Evolutionary conservation across 768 basidiomycete species (phyloP), one percentile per base, ranked within the genome.

Genomic region (Leccinum truebloodii): DNA sequence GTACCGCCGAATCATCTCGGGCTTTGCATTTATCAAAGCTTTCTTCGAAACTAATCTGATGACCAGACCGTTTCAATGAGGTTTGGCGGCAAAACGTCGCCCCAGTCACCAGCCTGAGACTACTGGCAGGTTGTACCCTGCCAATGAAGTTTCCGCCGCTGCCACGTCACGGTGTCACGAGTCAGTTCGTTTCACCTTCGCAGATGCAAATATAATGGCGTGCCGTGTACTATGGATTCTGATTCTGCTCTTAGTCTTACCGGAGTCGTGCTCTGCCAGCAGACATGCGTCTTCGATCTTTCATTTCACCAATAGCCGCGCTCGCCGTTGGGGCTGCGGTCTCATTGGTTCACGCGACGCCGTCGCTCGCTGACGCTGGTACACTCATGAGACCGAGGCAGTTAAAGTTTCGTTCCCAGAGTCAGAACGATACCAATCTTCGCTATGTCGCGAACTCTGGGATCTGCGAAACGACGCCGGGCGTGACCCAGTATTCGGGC

Each of bases 391-490:
- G 13, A 26, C 3, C 59, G 22, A 18, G 9, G 26, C 58, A 50
- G 2, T 1, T 48, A 9, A n/a, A n/a, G 1, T 63, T 71, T 52
- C 59, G n/a, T 13, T 73, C 66, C 8, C 46, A 64, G 50, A 52
- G 48, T n/a, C 64, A 66, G n/a, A 41, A 62, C 3, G 71, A 73
- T 48, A 67, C 68, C 12, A 67, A 60, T 18, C 64, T 87, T 5
- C 79, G 82, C 9, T 86, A 80, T 69, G 78, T 86, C 18, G 72
- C 77, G 4, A 78, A 87, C 63, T 87, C 86, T 2, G 86, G 85
- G 0, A 76, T 87, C 4, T 87, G 86, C 63, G 86, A 89, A 68
- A 87, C 86, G 9, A 86, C 86, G 0, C 81, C 85, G 0, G 81
- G 81, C 0, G 85, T 88, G 1, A 69, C 73, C 18, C 86, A 86